Conservation (phyloP, 2,329 filamentous ascomycete genomes). For the Emergomyces africanus region DNA sequence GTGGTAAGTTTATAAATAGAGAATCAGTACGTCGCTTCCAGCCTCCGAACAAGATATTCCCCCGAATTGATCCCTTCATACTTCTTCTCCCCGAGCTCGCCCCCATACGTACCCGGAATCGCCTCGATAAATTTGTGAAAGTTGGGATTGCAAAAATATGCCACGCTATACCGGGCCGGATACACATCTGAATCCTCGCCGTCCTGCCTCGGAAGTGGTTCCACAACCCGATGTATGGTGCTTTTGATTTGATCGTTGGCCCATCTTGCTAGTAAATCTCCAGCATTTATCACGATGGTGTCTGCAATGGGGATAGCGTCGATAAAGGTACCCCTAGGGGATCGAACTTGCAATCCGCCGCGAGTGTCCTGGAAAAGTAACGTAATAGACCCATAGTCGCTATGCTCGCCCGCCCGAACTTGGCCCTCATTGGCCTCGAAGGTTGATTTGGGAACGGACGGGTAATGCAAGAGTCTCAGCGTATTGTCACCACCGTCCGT, state of each 20-base stretch:
- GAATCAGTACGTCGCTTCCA: conserved; percentile 60
- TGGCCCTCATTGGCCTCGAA: conserved; percentile 56
- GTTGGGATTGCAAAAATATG: conserved; percentile 88
- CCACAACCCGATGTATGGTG: conserved; percentile 79
- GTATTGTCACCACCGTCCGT: conserved; percentile 59
- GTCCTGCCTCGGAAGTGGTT: conserved; percentile 50
- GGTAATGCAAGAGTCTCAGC: conserved; percentile 65
- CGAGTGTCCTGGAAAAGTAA: conserved; percentile 44
- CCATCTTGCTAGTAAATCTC: conserved; percentile 76
- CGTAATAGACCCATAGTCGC: conserved; percentile 46
- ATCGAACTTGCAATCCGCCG: conserved; percentile 50
- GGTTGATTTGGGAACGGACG: conserved; percentile 50
- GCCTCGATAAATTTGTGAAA: conserved; percentile 63
- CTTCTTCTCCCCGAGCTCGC: conserved; percentile 55
- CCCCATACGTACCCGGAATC: conserved; percentile 61
- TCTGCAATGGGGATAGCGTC: conserved; percentile 70
- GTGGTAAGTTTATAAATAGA: too few relatives aligned
- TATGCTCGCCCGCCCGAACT: conserved; percentile 67
- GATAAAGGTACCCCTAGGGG: conserved; percentile 64
- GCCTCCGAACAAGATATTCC: conserved; percentile 65
- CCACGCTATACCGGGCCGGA: conserved; percentile 73
- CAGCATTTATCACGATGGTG: conserved; percentile 80
- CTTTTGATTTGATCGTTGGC: conserved; percentile 85
- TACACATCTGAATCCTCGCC: conserved; percentile 43
- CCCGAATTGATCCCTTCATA: conserved; percentile 67